Percentiles rank a stretch among this genome's conserved stretches.
These are phyloP conservation scores for Gaertneriomyces sp. DNA, from an alignment of 192 early-diverging fungal species.

Conservation along the genomic window DNA sequence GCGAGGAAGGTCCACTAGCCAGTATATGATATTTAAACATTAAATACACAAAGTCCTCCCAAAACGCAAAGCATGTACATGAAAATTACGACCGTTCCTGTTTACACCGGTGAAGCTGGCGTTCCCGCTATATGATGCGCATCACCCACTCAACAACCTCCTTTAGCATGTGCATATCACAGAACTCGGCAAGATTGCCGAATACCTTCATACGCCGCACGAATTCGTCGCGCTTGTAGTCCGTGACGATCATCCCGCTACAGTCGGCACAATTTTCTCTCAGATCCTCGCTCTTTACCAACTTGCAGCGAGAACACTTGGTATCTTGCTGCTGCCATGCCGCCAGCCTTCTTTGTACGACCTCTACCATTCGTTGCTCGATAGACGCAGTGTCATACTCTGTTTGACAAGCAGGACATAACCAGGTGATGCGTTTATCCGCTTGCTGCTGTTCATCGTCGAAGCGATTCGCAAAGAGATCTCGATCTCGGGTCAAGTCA, in stretches of 20 bases:
- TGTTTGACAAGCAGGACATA: constrained; percentile 70
- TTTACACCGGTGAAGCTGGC: not conserved
- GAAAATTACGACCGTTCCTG: too few species aligned
- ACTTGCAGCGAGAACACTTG: constrained; percentile 72
- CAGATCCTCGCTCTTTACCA: constrained; percentile 78
- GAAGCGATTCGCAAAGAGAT: constrained; percentile 52
- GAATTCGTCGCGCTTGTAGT: constrained; percentile 48
- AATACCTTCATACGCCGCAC: constrained; percentile 58
- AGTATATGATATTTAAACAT: too few species aligned
- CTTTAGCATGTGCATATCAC: constrained; percentile 51
- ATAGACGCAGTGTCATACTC: constrained; percentile 76
- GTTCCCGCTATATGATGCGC: not conserved
- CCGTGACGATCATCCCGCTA: constrained; percentile 58
- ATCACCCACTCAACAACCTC: constrained; percentile 57
- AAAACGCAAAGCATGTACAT: too few species aligned
- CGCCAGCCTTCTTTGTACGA: constrained; percentile 61
- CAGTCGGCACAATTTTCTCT: constrained; percentile 68
- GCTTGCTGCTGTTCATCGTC: constrained; percentile 27
- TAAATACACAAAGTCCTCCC: too few species aligned
- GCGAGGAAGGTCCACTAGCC: too few species aligned
- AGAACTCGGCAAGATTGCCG: constrained; percentile 58
- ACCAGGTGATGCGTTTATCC: constrained; percentile 44
- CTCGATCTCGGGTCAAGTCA: constrained; percentile 84
- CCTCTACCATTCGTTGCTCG: constrained; percentile 78
- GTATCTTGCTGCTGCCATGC: constrained; percentile 89